These are phyloP conservation scores for Akanthomyces muscarius DNA, from an alignment of 2,329 filamentous ascomycete species.

Conservation along the genomic window DNA sequence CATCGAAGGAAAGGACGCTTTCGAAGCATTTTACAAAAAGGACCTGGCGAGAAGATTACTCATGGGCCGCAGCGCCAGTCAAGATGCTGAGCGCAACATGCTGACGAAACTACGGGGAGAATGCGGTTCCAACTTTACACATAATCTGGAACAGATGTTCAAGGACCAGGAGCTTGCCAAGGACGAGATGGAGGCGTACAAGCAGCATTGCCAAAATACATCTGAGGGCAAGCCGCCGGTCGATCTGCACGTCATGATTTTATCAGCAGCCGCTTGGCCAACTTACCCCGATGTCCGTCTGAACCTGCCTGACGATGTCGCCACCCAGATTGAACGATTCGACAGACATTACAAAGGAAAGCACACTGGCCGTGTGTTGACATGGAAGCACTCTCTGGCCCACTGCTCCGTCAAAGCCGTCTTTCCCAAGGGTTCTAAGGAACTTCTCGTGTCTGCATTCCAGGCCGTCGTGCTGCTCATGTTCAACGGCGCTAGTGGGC, in stretches of 20 bases:
- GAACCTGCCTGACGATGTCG: slow-evolving; percentile 70
- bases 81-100: slow-evolving; percentile 96
- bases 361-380: slow-evolving; percentile 79
- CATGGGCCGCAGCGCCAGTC: slow-evolving; percentile 88
- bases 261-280: slow-evolving; percentile 92
- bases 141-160: slow-evolving; percentile 99
- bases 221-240: slow-evolving; percentile 47
- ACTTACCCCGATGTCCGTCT: slow-evolving; percentile 74
- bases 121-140: slow-evolving; percentile 90
- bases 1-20: slow-evolving; percentile 94
- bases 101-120: slow-evolving; percentile 85
- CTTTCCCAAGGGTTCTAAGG: slow-evolving; percentile 78
- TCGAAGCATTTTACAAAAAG: slow-evolving; percentile 99
- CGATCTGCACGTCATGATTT: slow-evolving; percentile 73
- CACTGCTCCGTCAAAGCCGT: slow-evolving; percentile 80
- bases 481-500: slow-evolving; percentile 71
- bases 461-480: slow-evolving; percentile 87
- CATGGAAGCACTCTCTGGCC: slow-evolving; percentile 90
- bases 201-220: slow-evolving; percentile 57
- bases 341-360: slow-evolving; percentile 84
- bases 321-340: slow-evolving; percentile 73
- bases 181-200: slow-evolving; percentile 91
- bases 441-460: slow-evolving; percentile 85
- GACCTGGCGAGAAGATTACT: slow-evolving; percentile 85
- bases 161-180: slow-evolving; percentile 92